These are phyloP conservation scores for Lactifluus echinatus DNA, from an alignment of 768 basidiomycete genomes.

Conservation along the genomic window DNA sequence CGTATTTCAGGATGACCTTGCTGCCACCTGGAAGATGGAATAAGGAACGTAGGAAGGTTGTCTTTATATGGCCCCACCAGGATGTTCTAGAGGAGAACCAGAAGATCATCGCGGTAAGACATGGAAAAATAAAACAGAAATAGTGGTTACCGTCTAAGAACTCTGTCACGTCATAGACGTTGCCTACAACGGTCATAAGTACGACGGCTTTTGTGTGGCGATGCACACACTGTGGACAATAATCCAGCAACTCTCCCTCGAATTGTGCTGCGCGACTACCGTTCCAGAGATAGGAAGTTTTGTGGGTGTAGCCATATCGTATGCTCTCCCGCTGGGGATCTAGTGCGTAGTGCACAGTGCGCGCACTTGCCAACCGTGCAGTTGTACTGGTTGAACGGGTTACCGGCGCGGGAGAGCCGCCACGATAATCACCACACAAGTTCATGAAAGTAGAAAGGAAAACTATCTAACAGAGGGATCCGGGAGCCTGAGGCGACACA, in stretches of 20 bases:
- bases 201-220: neutral
- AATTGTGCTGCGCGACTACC: slow-evolving; percentile 15
- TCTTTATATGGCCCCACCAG: slow-evolving; percentile 2
- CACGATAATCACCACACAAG: too few species aligned
- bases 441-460: too few species aligned
- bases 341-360: neutral
- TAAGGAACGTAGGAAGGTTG: neutral
- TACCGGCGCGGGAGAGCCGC: too few species aligned
- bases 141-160: slow-evolving; percentile 29
- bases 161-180: slow-evolving; percentile 39
- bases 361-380: too few species aligned
- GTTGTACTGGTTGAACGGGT: too few species aligned
- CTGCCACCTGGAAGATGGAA: slow-evolving; percentile 32
- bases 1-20: slow-evolving; percentile 46
- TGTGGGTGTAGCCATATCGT: neutral
- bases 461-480: too few species aligned
- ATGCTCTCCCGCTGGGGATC: neutral
- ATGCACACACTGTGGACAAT: slow-evolving; percentile 16
- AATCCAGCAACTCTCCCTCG: slow-evolving; percentile 20
- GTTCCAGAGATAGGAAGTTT: slow-evolving; percentile 12
- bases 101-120: neutral
- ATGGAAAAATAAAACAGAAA: neutral
- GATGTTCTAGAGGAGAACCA: slow-evolving; percentile 9
- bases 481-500: too few species aligned
- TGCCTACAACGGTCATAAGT: slow-evolving; percentile 22